Evolutionary conservation across 2,329 filamentous ascomycete genomes (phyloP).

Genomic region (Xylaria sp.): DNA sequence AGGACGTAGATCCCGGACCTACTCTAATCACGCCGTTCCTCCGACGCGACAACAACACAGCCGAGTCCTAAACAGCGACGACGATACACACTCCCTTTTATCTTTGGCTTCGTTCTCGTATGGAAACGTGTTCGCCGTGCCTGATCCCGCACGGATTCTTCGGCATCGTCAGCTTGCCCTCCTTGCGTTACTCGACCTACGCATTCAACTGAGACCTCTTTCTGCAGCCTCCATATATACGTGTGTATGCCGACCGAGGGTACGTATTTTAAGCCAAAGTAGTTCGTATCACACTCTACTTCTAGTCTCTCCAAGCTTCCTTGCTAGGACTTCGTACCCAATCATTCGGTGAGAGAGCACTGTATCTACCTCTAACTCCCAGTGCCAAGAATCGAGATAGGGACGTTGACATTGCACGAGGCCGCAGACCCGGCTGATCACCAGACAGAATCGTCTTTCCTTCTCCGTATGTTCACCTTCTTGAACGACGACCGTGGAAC

Average conservation of each 20-base stretch:
- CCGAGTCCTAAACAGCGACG: conserved; percentile 20
- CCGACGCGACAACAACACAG: conserved; percentile 29
- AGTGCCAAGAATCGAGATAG: not conserved
- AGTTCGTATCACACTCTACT: not conserved
- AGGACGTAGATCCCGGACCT: conserved; percentile 29
- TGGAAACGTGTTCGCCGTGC: not conserved
- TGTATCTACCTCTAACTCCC: not conserved
- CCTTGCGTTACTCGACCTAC: not conserved
- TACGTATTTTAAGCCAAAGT: not conserved
- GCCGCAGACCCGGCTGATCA: not conserved
- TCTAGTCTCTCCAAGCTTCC: not conserved
- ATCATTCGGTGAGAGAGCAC: not conserved
- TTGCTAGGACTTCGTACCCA: not conserved
- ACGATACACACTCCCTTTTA: conserved; percentile 1
- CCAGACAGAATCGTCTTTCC: not conserved
- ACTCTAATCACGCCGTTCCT: conserved; percentile 30
- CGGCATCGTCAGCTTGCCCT: not conserved
- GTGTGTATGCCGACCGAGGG: not conserved
- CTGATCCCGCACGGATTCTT: not conserved
- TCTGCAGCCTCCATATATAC: not conserved
- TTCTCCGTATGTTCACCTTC: not conserved
- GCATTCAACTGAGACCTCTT: not conserved
- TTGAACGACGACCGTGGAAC: not conserved
- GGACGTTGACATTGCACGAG: not conserved
- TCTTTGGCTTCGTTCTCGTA: not conserved